phyloP scores from a whole-genome alignment of 1,284 basidiomycete genomes.

The Sporisorium iseilematis-ciliati region DNA sequence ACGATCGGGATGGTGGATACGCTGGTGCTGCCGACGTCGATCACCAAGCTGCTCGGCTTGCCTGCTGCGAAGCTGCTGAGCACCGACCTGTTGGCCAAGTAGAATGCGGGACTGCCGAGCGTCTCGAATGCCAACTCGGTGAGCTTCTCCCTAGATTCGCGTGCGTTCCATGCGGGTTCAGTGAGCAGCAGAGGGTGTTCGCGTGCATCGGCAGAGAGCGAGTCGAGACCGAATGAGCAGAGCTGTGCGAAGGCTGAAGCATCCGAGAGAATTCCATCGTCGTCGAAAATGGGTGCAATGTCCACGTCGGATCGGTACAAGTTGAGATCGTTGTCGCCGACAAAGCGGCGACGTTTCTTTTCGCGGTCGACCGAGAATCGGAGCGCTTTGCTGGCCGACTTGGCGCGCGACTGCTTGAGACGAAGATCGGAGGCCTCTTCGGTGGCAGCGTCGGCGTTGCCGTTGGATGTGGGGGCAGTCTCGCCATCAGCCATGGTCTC shows the following conservation, averaged over 20 bases:
- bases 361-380: constrained; percentile 47
- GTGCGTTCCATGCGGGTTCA: constrained; percentile 95
- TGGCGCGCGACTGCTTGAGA: constrained; percentile 39
- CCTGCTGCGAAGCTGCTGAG: constrained; percentile 97
- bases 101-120: constrained; percentile 93
- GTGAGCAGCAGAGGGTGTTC: constrained; percentile 95
- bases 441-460: constrained; percentile 23
- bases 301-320: constrained; percentile 91
- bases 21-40: constrained; percentile 90
- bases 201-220: constrained; percentile 67
- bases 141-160: constrained; percentile 88
- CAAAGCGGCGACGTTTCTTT: constrained; percentile 76
- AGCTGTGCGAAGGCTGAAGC: constrained; percentile 48
- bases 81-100: constrained; percentile 95
- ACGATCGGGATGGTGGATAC: constrained; percentile 94
- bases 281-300: constrained; percentile 81
- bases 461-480: constrained; percentile 20
- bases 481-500: constrained; percentile 34
- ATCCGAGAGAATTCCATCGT: constrained; percentile 77
- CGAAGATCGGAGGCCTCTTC: constrained; percentile 37
- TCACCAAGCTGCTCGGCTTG: constrained; percentile 92
- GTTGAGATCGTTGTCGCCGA: constrained; percentile 92
- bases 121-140: constrained; percentile 98
- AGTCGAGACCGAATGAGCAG: constrained; percentile 48
- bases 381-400: constrained; percentile 37